Evolutionary conservation across 768 basidiomycete genomes (phyloP).

Genomic region (Boletus edulis): DNA sequence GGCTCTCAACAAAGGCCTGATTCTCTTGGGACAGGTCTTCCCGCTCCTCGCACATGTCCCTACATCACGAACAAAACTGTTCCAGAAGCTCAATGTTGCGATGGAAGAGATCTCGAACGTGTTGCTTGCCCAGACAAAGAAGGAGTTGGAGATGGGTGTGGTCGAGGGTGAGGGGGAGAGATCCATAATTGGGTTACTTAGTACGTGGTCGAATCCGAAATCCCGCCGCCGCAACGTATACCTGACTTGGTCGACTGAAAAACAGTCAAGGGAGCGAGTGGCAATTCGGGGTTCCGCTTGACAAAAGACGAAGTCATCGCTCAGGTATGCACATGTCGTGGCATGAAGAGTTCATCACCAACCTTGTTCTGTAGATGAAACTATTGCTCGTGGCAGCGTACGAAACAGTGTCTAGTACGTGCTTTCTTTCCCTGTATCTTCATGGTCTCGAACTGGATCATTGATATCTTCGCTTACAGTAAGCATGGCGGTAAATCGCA

Average conservation of each 20-base stretch:
- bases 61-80: constrained; percentile 30
- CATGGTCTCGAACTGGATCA: not conserved
- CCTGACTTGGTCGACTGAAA: too few species aligned
- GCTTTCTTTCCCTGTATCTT: not conserved
- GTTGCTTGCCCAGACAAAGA: constrained; percentile 35
- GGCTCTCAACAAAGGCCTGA: constrained; percentile 26
- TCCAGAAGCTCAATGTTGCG: constrained; percentile 30
- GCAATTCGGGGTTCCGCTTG: constrained; percentile 2
- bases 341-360: not conserved
- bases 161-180: too few species aligned
- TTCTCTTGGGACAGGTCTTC: constrained; percentile 37
- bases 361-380: not conserved
- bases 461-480: not conserved
- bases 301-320: not conserved
- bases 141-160: constrained; percentile 19
- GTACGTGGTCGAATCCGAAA: not conserved
- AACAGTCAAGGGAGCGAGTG: constrained; percentile 19
- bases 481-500: not conserved
- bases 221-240: not conserved
- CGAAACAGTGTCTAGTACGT: not conserved
- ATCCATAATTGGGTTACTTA: too few species aligned
- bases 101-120: constrained; percentile 41
- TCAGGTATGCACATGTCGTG: not conserved
- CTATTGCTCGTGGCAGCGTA: not conserved
- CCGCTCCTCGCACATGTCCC: constrained; percentile 38